phyloP scores from a whole-genome alignment of 148 eudicot species.

The Camellia granthamiana region DNA sequence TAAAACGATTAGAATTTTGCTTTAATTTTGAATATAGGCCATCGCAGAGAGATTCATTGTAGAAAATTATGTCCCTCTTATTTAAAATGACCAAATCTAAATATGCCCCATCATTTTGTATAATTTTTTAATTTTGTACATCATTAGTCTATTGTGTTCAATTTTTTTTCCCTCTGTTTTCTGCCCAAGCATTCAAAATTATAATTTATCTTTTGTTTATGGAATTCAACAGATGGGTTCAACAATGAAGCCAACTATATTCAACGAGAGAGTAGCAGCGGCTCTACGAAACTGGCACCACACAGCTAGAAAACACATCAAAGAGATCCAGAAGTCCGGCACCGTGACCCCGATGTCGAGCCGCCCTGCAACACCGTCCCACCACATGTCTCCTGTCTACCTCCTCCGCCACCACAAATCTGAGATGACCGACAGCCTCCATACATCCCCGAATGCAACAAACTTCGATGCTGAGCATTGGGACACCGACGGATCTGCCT shows the following conservation, averaged over 20 bases:
- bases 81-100: too few relatives aligned
- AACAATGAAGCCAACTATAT: constrained; percentile 48
- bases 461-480: constrained; percentile 22
- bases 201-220: not conserved
- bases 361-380: constrained; percentile 29
- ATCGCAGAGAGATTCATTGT: too few relatives aligned
- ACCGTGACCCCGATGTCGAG: constrained; percentile 29
- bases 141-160: too few relatives aligned
- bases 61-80: too few relatives aligned
- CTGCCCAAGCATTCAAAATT: not conserved
- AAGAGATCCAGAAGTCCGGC: constrained; percentile 21
- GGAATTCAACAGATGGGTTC: constrained; percentile 41
- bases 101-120: too few relatives aligned
- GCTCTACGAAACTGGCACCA: constrained; percentile 46
- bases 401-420: constrained; percentile 27
- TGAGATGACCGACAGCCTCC: constrained; percentile 22
- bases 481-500: constrained; percentile 21
- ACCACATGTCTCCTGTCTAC: constrained; percentile 33
- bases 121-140: too few relatives aligned
- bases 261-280: constrained; percentile 35
- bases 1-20: too few relatives aligned
- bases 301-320: constrained; percentile 36
- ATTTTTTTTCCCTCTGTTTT: too few relatives aligned
- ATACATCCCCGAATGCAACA: constrained; percentile 21
- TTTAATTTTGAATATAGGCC: too few relatives aligned